Evolutionary conservation across 352 stramenopile genomes (phyloP).

Genomic region (Pythium volutum): DNA sequence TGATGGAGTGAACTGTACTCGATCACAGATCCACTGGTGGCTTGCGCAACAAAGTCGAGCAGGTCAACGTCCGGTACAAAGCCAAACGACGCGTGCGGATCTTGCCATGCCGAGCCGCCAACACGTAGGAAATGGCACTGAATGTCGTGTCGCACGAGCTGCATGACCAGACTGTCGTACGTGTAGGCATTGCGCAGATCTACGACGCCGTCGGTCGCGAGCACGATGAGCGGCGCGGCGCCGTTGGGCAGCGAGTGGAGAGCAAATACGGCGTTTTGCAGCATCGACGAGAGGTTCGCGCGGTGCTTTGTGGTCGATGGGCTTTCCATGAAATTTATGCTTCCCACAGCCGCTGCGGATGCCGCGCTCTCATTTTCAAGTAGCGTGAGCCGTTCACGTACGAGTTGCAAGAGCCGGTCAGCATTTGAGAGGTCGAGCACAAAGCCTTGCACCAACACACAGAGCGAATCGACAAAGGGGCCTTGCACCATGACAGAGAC

Average conservation of each 20-base stretch:
- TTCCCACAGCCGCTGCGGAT: neutral
- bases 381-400: slow-evolving; percentile 71
- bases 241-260: slow-evolving; percentile 80
- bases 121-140: slow-evolving; percentile 82
- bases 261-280: slow-evolving; percentile 86
- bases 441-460: slow-evolving; percentile 79
- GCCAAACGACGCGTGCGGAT: slow-evolving; percentile 71
- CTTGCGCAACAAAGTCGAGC: slow-evolving; percentile 70
- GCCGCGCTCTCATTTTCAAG: slow-evolving; percentile 82
- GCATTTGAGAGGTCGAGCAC: slow-evolving; percentile 64
- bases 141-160: slow-evolving; percentile 86
- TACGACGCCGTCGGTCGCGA: slow-evolving; percentile 85
- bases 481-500: slow-evolving; percentile 82
- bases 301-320: slow-evolving; percentile 10
- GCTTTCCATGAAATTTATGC: too few relatives aligned
- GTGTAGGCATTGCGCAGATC: slow-evolving; percentile 71
- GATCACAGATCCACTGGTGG: slow-evolving; percentile 63
- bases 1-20: slow-evolving; percentile 60
- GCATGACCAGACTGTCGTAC: slow-evolving; percentile 87
- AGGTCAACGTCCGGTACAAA: slow-evolving; percentile 83
- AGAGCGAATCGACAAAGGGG: slow-evolving; percentile 71
- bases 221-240: slow-evolving; percentile 72
- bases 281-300: slow-evolving; percentile 66
- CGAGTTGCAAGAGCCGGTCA: slow-evolving; percentile 50
- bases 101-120: slow-evolving; percentile 42